Base-by-base conservation (phyloP, 495 filamentous ascomycete species). In the Podospora tetraspora region DNA sequence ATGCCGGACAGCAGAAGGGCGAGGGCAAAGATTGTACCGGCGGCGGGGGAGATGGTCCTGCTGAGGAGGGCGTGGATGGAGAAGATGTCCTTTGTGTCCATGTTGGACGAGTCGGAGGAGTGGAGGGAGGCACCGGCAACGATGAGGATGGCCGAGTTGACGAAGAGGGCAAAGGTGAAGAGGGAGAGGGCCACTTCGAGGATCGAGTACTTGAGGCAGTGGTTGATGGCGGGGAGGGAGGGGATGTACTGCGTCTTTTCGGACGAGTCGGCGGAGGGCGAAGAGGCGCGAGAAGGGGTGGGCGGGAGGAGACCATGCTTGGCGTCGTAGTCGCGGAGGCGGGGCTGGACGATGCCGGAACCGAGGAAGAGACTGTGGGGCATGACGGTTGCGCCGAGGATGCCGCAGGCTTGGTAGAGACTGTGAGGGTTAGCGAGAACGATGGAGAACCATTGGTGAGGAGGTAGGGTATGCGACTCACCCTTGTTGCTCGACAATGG, bases 371-470 rank as follows among this genome's bases (percentile, higher is more conserved):
- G 84, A 61, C 89, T 92, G 77, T 97, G 93, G 5, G 93, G 93
- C 93, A 97, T 97, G 24, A 97, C 92, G 3, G 93, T 97, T 19
- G 93, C 93, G 24, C 93, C 93, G 12, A 97, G 85, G 70, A 97
- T 97, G 66, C 93, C 93, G 74, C 93, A 97, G 64, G 92, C 90
- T 78, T 95, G 91, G 79, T 94, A 97, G 16, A 97, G 78, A 30
- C 75, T 66, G 29, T 52, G 7, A 27, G 29, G 1, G 19, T 43
- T 66, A 60, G 57, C 21, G 3, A 22, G 21, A 29, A 5, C 3
- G 27, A 4, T 29, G 27, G 27, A 29, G 7, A 29, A 4, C 3
- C 27, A 8, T 2, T 4, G 27, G 27, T 29, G 27, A 29, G 27
- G 27, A 29, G 29, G 7, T 30, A 30, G 29, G 29, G 29, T 30